Percentiles rank a stretch among this genome's conserved stretches.
Conservation (phyloP, 805 yeast genomes). For the Nakazawaea peltata region DNA sequence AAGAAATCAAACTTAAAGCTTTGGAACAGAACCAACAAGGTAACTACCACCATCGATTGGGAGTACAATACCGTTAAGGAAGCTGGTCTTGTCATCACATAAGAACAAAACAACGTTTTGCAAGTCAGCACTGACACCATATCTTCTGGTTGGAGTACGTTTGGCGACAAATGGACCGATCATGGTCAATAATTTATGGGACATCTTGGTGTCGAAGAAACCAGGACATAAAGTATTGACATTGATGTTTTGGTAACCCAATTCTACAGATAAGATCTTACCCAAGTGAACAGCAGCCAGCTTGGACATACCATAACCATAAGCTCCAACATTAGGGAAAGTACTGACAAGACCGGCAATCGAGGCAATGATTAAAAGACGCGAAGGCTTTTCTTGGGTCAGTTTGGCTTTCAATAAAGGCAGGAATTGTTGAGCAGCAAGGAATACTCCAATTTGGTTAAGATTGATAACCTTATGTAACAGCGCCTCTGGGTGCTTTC, state of each 20-base stretch:
- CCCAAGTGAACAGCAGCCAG: slow-evolving; percentile 69
- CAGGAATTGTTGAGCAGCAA: slow-evolving; percentile 53
- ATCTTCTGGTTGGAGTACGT: slow-evolving; percentile 52
- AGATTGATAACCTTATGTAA: slow-evolving; percentile 54
- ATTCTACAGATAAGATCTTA: slow-evolving; percentile 51
- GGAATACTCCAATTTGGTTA: slow-evolving; percentile 62
- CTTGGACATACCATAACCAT: slow-evolving; percentile 67
- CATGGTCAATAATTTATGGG: slow-evolving; percentile 49
- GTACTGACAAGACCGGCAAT: slow-evolving; percentile 43
- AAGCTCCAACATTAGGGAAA: slow-evolving; percentile 40
- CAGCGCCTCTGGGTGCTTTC: slow-evolving; percentile 51
- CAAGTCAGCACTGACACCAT: slow-evolving; percentile 56
- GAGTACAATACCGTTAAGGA: slow-evolving; percentile 58
- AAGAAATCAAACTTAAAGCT: too few relatives aligned
- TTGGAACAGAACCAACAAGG: slow-evolving; percentile 21
- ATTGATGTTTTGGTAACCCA: slow-evolving; percentile 59
- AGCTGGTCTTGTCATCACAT: slow-evolving; percentile 46
- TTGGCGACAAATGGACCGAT: slow-evolving; percentile 39
- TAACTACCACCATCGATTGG: slow-evolving; percentile 68
- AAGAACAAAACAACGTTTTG: slow-evolving; percentile 48
- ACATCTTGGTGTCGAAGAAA: slow-evolving; percentile 69
- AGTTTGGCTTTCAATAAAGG: slow-evolving; percentile 43
- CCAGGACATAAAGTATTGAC: slow-evolving; percentile 74
- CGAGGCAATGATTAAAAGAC: slow-evolving; percentile 61
- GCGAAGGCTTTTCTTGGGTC: slow-evolving; percentile 45